Conservation (phyloP, 1,284 basidiomycete species). For the Melampsora larici-populina region DNA sequence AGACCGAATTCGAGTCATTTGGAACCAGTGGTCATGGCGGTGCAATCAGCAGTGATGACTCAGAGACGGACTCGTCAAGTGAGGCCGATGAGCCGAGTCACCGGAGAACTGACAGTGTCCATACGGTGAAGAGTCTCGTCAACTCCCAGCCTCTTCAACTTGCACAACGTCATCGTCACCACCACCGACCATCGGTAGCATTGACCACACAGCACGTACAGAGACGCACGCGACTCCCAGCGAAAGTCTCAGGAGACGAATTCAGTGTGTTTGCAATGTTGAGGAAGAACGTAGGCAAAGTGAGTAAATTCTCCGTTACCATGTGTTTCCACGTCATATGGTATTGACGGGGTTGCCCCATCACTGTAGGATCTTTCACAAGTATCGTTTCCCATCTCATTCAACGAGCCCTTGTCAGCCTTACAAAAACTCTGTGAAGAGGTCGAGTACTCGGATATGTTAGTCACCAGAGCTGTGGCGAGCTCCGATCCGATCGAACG, state of each 20-base stretch:
- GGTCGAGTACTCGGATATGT: slow-evolving; percentile 68
- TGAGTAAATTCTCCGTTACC: slow-evolving; percentile 50
- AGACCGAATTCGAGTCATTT: slow-evolving; percentile 5
- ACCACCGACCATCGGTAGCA: background rate
- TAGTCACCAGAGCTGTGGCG: slow-evolving; percentile 65
- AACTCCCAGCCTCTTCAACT: background rate
- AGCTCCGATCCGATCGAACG: slow-evolving; percentile 65
- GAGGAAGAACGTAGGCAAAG: slow-evolving; percentile 90
- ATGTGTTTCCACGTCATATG: background rate
- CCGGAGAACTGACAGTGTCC: background rate
- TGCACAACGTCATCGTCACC: background rate
- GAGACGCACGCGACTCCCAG: slow-evolving; percentile 65
- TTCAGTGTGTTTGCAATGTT: slow-evolving; percentile 79
- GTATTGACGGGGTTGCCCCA: background rate
- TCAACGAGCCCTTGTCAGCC: slow-evolving; percentile 81
- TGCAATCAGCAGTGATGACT: slow-evolving; percentile 19
- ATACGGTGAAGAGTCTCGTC: background rate
- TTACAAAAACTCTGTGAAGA: slow-evolving; percentile 73
- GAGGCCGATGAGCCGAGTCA: slow-evolving; percentile 8
- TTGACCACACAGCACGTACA: slow-evolving; percentile 48
- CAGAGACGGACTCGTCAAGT: slow-evolving; percentile 28
- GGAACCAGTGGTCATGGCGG: background rate
- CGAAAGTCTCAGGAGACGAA: slow-evolving; percentile 65
- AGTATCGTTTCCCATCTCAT: slow-evolving; percentile 76
- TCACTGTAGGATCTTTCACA: slow-evolving; percentile 70